phyloP scores from a whole-genome alignment of 2,329 filamentous ascomycete species.

The Iodosphaeria phyllophila region DNA sequence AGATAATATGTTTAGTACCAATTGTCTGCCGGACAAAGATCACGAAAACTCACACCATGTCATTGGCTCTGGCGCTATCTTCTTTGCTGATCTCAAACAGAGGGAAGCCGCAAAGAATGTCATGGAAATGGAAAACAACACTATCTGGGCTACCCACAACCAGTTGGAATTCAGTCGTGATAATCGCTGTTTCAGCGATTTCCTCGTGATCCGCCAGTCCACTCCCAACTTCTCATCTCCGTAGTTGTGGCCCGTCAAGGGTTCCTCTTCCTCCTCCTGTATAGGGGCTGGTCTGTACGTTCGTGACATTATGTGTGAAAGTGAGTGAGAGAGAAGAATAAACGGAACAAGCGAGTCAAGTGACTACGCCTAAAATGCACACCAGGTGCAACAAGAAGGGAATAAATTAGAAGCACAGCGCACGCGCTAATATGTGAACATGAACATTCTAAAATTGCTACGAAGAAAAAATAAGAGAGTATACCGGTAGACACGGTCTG shows the following conservation, averaged over 20 bases:
- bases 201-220: too few relatives aligned
- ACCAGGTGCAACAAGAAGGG: constrained; percentile 10
- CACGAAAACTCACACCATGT: background rate
- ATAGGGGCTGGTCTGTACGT: too few relatives aligned
- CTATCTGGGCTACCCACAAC: constrained; percentile 20
- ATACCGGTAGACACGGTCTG: too few relatives aligned
- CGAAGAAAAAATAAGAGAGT: too few relatives aligned
- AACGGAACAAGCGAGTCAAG: constrained; percentile 4
- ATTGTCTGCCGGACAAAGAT: too few relatives aligned
- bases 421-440: too few relatives aligned
- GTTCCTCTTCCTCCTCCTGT: constrained; percentile 21
- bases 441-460: too few relatives aligned
- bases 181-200: too few relatives aligned
- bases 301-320: constrained; percentile 15
- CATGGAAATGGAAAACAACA: constrained; percentile 20
- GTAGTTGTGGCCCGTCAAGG: constrained; percentile 10
- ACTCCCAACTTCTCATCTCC: constrained; percentile 10
- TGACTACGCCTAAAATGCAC: too few relatives aligned
- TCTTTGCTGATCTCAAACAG: constrained; percentile 16
- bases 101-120: constrained; percentile 21
- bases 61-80: too few relatives aligned
- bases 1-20: too few relatives aligned
- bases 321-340: constrained; percentile 11
- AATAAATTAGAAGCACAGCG: background rate
- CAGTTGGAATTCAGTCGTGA: constrained; percentile 13